Base-by-base conservation (phyloP, 1,139 yeast genomes). In the Sugiyamaella paludigena region DNA sequence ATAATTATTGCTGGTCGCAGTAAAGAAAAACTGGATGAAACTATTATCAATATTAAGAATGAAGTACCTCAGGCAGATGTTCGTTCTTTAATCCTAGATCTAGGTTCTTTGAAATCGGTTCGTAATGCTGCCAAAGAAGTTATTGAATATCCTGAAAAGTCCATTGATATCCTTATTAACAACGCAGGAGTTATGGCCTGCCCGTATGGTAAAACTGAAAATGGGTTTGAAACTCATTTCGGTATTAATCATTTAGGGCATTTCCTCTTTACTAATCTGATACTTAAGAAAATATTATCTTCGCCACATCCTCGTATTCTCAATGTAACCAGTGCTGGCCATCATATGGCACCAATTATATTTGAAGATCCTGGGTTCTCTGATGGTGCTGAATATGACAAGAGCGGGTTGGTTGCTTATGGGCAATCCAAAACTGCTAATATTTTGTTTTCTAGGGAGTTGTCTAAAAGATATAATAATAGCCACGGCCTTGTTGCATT, bases 111-210 rank as follows among this genome's bases (percentile, higher is more conserved):
- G 30, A 37, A 45, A 27, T 48, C 52, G 2, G 41, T 48, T 15
- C 45, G 48, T 7, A 35, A 29, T 2, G 49, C 45, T 19, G 51
- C 48, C 7, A 35, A 45, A 11, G 41, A 42, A 15, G 45, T 51
- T 24, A 43, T 42, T 26, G 31, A 26, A 15, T 39, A 41, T 29
- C n/a, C 48, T 10, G 50, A 38, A 27, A 34, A 34, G 34, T n/a
- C n/a, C n/a, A 42, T 51, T 26, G 50, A 51, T 40, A 40, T 85
- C 16, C 72, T 87, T 36, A 76, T 87, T 38, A 79, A 84, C 57
- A 86, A 85, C 62, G 89, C 94, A 0, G 91, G 91, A 2, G 80
- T 84, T 2, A 83, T 84, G 80, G 91, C 86, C 4, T 71, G 82
- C 28, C 92, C 92, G 0, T 79, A 71, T 61, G 72, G 77, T 13